Evolutionary conservation across 2,329 filamentous ascomycete species (phyloP).

Genomic region (Arthrobotrys entomopaga): DNA sequence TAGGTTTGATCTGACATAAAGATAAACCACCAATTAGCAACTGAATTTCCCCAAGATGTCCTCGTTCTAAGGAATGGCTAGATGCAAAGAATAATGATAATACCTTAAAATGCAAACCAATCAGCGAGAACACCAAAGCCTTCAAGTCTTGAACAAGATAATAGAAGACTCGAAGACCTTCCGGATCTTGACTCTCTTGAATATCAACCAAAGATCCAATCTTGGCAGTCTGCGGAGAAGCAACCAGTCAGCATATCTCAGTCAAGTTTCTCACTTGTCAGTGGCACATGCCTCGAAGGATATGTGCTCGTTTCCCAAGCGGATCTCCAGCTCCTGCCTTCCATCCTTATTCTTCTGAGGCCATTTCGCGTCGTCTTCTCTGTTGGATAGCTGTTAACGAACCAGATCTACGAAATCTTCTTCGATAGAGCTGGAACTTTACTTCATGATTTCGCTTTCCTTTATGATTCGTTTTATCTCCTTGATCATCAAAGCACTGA

Average conservation of each 20-base stretch:
- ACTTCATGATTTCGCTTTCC: conserved; percentile 97
- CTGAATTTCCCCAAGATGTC: background rate
- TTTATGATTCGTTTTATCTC: conserved; percentile 98
- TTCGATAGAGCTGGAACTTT: conserved; percentile 59
- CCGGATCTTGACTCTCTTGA: conserved; percentile 92
- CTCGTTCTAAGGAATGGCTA: background rate
- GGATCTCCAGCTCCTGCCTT: conserved; percentile 93
- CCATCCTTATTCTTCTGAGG: conserved; percentile 99
- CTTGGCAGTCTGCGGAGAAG: conserved; percentile 80
- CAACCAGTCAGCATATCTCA: conserved; percentile 54
- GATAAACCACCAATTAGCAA: background rate
- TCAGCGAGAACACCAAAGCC: conserved; percentile 94
- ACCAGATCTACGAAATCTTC: too few species aligned
- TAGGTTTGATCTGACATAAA: conserved; percentile 45
- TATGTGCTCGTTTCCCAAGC: conserved; percentile 93
- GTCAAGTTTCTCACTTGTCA: background rate
- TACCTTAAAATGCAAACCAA: conserved; percentile 96
- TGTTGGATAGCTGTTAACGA: conserved; percentile 61
- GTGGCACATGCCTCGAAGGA: conserved; percentile 82
- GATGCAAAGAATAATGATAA: background rate
- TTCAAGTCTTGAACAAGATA: conserved; percentile 98
- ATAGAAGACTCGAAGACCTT: conserved; percentile 96
- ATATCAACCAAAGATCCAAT: conserved; percentile 97
- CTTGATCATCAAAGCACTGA: conserved; percentile 86
- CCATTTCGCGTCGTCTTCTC: conserved; percentile 98